These are phyloP conservation scores for Lasiosphaeria hispida DNA, from an alignment of 495 filamentous ascomycete genomes.

Conservation along the genomic window DNA sequence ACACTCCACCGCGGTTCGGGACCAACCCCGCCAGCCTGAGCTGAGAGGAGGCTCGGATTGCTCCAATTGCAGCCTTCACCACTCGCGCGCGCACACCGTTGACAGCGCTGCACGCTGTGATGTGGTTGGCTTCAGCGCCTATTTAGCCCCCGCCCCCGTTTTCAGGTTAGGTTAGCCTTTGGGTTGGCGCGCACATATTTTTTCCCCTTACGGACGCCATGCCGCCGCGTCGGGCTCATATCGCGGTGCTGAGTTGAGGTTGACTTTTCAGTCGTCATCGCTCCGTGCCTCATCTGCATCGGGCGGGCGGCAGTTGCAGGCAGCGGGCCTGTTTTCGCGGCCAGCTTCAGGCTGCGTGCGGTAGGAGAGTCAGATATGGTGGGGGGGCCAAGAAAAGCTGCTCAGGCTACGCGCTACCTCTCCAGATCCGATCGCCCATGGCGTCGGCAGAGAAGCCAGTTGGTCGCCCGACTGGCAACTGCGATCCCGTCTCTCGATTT, in stretches of 20 bases:
- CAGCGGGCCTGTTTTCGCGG: background rate
- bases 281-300: background rate
- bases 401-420: too few relatives aligned
- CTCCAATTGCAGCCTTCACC: too few relatives aligned
- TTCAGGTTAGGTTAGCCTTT: too few relatives aligned
- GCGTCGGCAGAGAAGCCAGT: slow-evolving; percentile 7
- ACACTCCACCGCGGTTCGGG: background rate
- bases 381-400: too few relatives aligned
- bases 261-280: background rate
- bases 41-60: too few relatives aligned
- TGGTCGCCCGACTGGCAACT: slow-evolving; percentile 5
- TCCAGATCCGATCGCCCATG: too few relatives aligned
- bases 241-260: background rate
- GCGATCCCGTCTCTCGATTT: too few relatives aligned
- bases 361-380: too few relatives aligned
- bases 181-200: background rate
- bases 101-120: too few relatives aligned
- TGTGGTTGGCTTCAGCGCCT: too few relatives aligned
- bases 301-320: background rate
- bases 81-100: too few relatives aligned
- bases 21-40: background rate
- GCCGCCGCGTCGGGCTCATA: background rate
- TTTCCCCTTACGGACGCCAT: background rate
- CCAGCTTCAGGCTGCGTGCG: background rate
- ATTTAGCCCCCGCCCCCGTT: too few relatives aligned